Evolutionary conservation across 2,329 filamentous ascomycete genomes (phyloP).

Genomic region (Arthrinium phaeospermum): DNA sequence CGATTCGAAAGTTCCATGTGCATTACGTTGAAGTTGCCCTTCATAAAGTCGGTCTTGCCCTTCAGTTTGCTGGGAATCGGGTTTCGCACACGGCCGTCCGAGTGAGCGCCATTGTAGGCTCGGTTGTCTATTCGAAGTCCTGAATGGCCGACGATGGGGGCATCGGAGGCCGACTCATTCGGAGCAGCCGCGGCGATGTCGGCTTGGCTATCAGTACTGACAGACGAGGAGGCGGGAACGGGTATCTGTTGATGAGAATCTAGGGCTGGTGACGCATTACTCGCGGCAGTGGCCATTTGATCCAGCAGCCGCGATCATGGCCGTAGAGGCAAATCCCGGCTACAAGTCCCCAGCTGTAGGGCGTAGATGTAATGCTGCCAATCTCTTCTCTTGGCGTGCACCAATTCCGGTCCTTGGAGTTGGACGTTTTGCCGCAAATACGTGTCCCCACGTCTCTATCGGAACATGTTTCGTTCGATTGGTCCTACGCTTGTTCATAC

Average conservation of each 20-base stretch:
- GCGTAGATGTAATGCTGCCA: not conserved
- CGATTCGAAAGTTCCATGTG: constrained; percentile 59
- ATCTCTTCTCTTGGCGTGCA: not conserved
- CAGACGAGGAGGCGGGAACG: constrained; percentile 7
- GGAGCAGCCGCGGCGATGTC: not conserved
- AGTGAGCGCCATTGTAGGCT: constrained; percentile 29
- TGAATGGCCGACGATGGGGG: constrained; percentile 15
- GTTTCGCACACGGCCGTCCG: constrained; percentile 59
- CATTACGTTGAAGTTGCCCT: constrained; percentile 68
- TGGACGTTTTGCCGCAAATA: constrained; percentile 8
- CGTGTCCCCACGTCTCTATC: constrained; percentile 13
- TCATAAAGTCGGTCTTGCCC: constrained; percentile 59
- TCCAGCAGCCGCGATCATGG: constrained; percentile 18
- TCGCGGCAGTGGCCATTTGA: constrained; percentile 20
- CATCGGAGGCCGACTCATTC: not conserved
- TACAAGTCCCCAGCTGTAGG: constrained; percentile 2
- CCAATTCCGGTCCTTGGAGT: not conserved
- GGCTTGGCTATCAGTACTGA: constrained; percentile 5
- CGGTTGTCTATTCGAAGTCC: constrained; percentile 24
- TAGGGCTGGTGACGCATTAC: constrained; percentile 15
- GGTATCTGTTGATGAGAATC: not conserved
- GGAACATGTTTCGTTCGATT: constrained; percentile 7
- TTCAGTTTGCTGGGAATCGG: constrained; percentile 68
- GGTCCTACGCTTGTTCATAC: not conserved
- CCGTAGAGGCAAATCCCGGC: not conserved